Conservation (phyloP, 257 asterid species). For the Gentiana macrophylla region DNA sequence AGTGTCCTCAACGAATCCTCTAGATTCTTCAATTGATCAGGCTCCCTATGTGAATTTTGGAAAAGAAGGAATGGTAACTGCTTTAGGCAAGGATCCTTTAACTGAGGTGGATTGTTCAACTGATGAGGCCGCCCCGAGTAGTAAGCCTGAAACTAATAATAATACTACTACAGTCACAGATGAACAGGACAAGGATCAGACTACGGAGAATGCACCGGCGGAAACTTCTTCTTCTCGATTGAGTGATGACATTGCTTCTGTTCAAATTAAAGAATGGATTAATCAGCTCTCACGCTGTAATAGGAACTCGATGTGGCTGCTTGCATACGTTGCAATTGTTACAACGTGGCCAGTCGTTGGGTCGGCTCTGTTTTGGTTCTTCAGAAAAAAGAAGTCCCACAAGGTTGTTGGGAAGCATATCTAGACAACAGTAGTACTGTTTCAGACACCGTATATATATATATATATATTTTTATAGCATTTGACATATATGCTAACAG, state of each 20-base stretch:
- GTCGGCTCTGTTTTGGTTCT: constrained; percentile 33
- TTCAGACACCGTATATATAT: too few species aligned
- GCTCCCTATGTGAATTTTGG: constrained; percentile 43
- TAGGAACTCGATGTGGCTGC: constrained; percentile 52
- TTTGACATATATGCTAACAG: too few species aligned
- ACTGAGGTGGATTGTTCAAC: constrained; percentile 12
- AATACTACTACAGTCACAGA: neutral
- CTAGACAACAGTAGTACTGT: too few species aligned
- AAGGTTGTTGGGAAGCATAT: neutral
- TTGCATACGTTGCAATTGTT: constrained; percentile 55
- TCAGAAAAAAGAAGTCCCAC: constrained; percentile 37
- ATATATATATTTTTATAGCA: too few species aligned
- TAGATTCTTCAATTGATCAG: constrained; percentile 51
- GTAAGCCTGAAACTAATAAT: constrained; percentile 14
- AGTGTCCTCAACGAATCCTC: constrained; percentile 25
- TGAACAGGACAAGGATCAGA: constrained; percentile 10
- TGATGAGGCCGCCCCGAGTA: constrained; percentile 12
- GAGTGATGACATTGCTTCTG: constrained; percentile 15
- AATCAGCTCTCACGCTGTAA: constrained; percentile 40
- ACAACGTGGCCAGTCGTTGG: constrained; percentile 76
- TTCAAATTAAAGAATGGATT: constrained; percentile 39
- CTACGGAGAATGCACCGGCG: constrained; percentile 7
- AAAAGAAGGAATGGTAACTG: constrained; percentile 47
- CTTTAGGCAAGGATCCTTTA: constrained; percentile 25
- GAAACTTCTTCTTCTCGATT: constrained; percentile 12